Evolutionary conservation across 2,329 filamentous ascomycete species (phyloP).

Genomic region (Fusarium sp.): DNA sequence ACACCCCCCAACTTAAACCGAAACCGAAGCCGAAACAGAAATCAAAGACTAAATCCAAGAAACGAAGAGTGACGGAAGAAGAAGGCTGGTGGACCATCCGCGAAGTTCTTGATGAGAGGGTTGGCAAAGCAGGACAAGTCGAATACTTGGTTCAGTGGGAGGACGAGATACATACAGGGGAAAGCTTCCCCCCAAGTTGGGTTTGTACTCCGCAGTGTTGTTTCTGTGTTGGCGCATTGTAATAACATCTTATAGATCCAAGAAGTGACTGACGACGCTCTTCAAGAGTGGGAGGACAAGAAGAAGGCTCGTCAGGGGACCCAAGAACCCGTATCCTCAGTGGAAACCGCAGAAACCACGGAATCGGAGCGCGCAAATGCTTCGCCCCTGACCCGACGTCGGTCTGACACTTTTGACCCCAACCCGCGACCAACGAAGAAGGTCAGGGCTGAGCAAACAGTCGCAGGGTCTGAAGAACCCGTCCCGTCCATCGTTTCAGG

Average conservation of each 20-base stretch:
- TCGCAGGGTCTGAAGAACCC: slow-evolving; percentile 46
- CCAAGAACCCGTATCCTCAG: not conserved
- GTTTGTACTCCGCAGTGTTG: slow-evolving; percentile 12
- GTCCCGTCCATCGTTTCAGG: slow-evolving; percentile 46
- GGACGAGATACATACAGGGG: slow-evolving; percentile 46
- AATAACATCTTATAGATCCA: slow-evolving; percentile 43
- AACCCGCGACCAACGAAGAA: slow-evolving; percentile 37
- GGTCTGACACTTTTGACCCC: slow-evolving; percentile 26
- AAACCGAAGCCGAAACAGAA: slow-evolving; percentile 36
- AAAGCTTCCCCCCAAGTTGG: slow-evolving; percentile 46
- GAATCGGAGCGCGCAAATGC: slow-evolving; percentile 18
- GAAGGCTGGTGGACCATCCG: slow-evolving; percentile 50
- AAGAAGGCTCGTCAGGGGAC: slow-evolving; percentile 1
- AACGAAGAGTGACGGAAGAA: not conserved
- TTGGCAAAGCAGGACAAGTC: slow-evolving; percentile 33
- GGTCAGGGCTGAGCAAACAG: slow-evolving; percentile 33
- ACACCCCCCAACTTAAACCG: slow-evolving; percentile 27
- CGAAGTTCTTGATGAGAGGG: slow-evolving; percentile 52
- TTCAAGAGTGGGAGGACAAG: slow-evolving; percentile 48
- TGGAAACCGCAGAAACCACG: not conserved
- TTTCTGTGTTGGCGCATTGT: slow-evolving; percentile 7
- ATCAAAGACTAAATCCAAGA: slow-evolving; percentile 7
- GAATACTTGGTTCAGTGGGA: slow-evolving; percentile 57
- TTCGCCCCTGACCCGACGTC: slow-evolving; percentile 20
- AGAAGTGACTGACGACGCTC: slow-evolving; percentile 49